Evolutionary conservation across 169 alveolate species (phyloP), one percentile per base, ranked within the genome.

Genomic region (Pseudocohnilembus persalinus): DNA sequence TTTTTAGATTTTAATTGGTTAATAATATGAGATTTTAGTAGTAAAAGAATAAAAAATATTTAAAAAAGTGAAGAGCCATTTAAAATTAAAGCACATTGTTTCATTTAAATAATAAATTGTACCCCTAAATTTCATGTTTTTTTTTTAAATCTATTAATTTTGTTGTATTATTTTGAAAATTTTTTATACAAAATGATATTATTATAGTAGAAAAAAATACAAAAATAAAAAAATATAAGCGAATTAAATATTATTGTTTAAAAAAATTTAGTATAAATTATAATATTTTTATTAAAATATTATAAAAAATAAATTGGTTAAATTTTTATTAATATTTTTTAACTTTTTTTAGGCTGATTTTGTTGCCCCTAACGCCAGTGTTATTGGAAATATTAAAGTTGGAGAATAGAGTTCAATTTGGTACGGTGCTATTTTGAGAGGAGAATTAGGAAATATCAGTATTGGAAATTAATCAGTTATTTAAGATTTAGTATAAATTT

Each of bases 371-470:
- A 86, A 86, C 76, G 33, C 82, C n/a, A 85, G 75, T 72, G 72
- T 86, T 49, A 65, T 86, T 49, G 90, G 90, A 27, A 81, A 86
- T 81, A 87, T 86, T 30, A 75, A 24, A 49, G 65, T 72, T 16
- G 73, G 65, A 80, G 79, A 86, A 86, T 83, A 82, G 29, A 72
- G 87, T 49, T 86, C 90, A 29, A 76, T 86, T 0, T 86, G 90
- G 90, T 86, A 86, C 34, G 90, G 90, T 20, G 90, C 90, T 74
- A 86, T 87, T 65, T 49, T 86, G 15, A 81, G 87, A 32, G 90
- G 84, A 31, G 90, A 86, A 80, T 74, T 73, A 74, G 74, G 79
- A 34, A 35, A 81, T 73, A 81, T 86, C 33, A 74, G 64, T 32
- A 76, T 86, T 31, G 90, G 90, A 31, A 80, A 86, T n/a, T 65